Evolutionary conservation across 2,329 filamentous ascomycete genomes (phyloP), one percentile per base, ranked within the genome.

Genomic region (Neophaeococcomyces mojaviensis): DNA sequence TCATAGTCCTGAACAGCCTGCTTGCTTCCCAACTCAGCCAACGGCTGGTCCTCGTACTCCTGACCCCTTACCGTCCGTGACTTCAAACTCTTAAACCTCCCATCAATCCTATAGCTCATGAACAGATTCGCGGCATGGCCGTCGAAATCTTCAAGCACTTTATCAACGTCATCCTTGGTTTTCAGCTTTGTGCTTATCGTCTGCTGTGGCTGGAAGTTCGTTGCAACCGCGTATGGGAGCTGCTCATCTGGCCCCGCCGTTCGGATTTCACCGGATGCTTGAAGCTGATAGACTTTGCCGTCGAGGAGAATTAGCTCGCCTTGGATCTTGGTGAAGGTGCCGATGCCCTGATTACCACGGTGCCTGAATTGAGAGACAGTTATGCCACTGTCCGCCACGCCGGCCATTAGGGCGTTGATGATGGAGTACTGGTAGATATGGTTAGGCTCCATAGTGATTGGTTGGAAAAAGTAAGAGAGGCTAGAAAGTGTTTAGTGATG

Each of bases 341-440:
- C 72, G 8, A 76, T 64, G 48, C 72, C 72, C 62, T 73, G 64
- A 54, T 71, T 72, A 41, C 72, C 72, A 54, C 71, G 66, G 33
- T 61, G 57, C 12, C 66, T 59, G 47, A 74, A 65, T 55, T 71
- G 64, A 33, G 68, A 63, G 39, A 68, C 70, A 41, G 68, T 58
- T 47, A 73, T 72, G 30, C 71, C 71, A 36, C 66, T 65, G 51
- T 71, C 66, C 48, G 66, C 68, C 32, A 71, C 60, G 13, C 67
- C 69, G 41, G 64, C 63, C 68, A 71, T 70, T 2, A 71, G 55
- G 20, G 68, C 68, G 45, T 64, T 67, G 41, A 70, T 58, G 3
- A 70, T 55, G 28, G 62, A 67, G 57, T 64, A 71, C 51, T 70
- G 68, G 55, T 69, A 70, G 33, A 69, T 63, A 48, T 67, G 61